phyloP scores from a whole-genome alignment of 345 rosid genomes.

The Lenwebbia sp. region DNA sequence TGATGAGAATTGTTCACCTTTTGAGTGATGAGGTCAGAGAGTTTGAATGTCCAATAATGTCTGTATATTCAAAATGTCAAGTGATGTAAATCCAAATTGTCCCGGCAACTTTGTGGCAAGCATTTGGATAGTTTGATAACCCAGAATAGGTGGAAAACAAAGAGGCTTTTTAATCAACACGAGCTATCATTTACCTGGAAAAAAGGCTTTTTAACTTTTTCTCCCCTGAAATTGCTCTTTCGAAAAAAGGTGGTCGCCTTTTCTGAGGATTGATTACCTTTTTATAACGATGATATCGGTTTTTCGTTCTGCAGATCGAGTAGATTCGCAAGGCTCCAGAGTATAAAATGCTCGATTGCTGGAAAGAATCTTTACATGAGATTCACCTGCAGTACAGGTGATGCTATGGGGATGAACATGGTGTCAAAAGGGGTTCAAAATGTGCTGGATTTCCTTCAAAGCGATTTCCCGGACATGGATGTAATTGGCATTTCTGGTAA shows the following conservation, averaged over 20 bases:
- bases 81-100: neutral
- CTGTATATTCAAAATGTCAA: neutral
- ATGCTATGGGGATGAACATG: conserved; percentile 99
- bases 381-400: conserved; percentile 77
- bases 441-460: conserved; percentile 65
- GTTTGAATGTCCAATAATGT: neutral
- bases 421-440: conserved; percentile 90
- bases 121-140: neutral
- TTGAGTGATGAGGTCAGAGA: neutral
- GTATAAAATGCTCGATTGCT: conserved; percentile 48
- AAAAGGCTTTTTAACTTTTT: neutral
- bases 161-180: neutral
- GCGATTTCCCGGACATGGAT: conserved; percentile 84
- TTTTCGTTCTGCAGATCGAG: conserved; percentile 49
- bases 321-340: conserved; percentile 62
- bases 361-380: conserved; percentile 82
- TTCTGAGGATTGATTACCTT: neutral
- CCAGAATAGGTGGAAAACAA: neutral
- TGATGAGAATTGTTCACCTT: neutral
- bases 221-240: neutral
- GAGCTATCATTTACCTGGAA: neutral
- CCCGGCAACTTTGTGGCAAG: neutral
- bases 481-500: conserved; percentile 72
- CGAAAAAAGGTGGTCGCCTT: neutral
- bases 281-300: neutral